phyloP scores from a whole-genome alignment of 2,329 filamentous ascomycete species.

The Curvularia verruculosa region DNA sequence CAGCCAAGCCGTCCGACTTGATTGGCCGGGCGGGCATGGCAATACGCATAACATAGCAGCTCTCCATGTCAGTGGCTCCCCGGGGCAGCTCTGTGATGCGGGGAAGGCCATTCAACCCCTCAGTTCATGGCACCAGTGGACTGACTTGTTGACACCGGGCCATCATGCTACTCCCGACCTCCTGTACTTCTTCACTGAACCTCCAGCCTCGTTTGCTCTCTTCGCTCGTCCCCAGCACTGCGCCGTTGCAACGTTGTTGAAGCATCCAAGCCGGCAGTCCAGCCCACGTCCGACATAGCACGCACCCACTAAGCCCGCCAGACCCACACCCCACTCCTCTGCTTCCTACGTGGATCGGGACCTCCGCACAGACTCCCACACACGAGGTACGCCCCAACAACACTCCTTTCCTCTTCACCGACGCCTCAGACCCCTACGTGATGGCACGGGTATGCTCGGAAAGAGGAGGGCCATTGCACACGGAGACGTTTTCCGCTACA shows the following conservation, averaged over 20 bases:
- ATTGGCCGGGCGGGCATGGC: constrained; percentile 25
- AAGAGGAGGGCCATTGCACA: constrained; percentile 13
- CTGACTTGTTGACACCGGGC: constrained; percentile 14
- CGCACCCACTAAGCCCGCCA: constrained; percentile 12
- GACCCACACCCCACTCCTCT: constrained; percentile 19
- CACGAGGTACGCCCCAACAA: constrained; percentile 17
- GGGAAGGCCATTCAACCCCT: constrained; percentile 32
- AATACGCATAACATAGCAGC: constrained; percentile 14
- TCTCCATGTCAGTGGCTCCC: constrained; percentile 23
- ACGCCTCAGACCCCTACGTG: constrained; percentile 2
- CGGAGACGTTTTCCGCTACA: constrained; percentile 11
- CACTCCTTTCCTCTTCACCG: constrained; percentile 15
- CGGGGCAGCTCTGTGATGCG: constrained; percentile 32
- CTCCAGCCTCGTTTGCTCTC: constrained; percentile 16
- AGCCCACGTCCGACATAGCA: constrained; percentile 9
- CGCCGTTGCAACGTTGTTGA: constrained; percentile 8
- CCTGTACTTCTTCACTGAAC: constrained; percentile 15
- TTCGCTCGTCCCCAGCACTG: background rate
- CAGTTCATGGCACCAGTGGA: constrained; percentile 28
- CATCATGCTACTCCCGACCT: constrained; percentile 4
- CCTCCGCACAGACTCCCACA: constrained; percentile 15
- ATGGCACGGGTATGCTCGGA: constrained; percentile 16
- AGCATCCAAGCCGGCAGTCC: constrained; percentile 3
- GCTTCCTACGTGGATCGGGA: constrained; percentile 12
- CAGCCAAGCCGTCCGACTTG: constrained; percentile 15